Conservation (phyloP, 2,329 filamentous ascomycete genomes). For the Tolypocladium album region DNA sequence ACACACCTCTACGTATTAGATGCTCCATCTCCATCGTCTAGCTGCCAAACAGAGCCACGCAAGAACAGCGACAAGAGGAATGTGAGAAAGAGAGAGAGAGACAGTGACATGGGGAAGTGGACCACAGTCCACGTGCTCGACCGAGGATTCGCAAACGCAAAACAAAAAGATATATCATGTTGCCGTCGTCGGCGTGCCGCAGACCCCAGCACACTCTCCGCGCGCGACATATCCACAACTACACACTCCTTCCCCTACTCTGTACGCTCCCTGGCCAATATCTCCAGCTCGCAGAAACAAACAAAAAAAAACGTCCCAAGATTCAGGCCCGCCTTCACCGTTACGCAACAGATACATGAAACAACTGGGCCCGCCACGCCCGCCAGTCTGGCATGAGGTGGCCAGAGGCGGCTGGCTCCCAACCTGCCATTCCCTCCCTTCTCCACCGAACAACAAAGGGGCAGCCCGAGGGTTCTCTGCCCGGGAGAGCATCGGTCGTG, state of each 20-base stretch:
- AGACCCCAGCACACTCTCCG: slow-evolving; percentile 16
- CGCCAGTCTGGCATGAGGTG: slow-evolving; percentile 6
- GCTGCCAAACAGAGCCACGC: neutral
- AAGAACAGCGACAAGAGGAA: neutral
- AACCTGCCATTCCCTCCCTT: neutral
- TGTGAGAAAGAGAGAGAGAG: neutral
- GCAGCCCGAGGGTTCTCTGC: neutral
- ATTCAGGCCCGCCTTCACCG: slow-evolving; percentile 18
- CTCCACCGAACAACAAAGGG: neutral
- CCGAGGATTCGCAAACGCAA: neutral
- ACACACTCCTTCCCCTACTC: slow-evolving; percentile 10
- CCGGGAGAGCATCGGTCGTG: slow-evolving; percentile 5
- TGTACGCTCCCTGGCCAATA: slow-evolving; percentile 16
- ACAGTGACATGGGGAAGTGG: neutral
- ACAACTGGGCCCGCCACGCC: slow-evolving; percentile 19
- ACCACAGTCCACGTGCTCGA: neutral
- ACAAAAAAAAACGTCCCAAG: slow-evolving; percentile 16
- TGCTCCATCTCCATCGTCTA: neutral
- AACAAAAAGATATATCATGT: slow-evolving; percentile 38
- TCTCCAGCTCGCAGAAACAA: slow-evolving; percentile 14
- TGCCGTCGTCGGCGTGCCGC: slow-evolving; percentile 29
- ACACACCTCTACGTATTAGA: neutral
- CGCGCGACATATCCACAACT: slow-evolving; percentile 10
- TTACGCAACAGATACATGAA: slow-evolving; percentile 23
- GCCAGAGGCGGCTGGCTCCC: neutral